Base-by-base conservation (phyloP, 1,139 yeast species). In the Blastobotrys illinoisensis region DNA sequence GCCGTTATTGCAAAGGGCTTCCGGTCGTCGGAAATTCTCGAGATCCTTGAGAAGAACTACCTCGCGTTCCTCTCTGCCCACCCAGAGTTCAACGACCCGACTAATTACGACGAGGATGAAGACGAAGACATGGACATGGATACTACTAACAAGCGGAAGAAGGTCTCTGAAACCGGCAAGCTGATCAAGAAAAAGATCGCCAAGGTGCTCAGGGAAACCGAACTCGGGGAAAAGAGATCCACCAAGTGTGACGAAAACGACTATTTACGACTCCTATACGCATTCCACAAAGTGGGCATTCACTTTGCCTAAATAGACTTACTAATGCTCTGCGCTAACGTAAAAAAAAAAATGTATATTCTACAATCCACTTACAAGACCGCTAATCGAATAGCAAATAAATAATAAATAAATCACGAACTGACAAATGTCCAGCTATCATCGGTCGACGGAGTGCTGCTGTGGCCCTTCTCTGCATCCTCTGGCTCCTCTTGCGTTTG, bases 231-330 rank as follows among this genome's bases (percentile, higher is more conserved):
- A 49, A 83, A 86, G 71, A 86, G 99, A 76, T 86, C 98, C 5
- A 88, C 96, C 46, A 93, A 93, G 70, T 81, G 95, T 73, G 98
- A 91, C 68, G 97, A 93, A 73, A 88, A 93, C 26, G 99, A 93
- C 69, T 93, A 93, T 72, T 77, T 93, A 66, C 87, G 84, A 66
- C 75, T 93, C 54, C 75, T 93, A 57, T 90, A 86, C 66, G 98
- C 96, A 7, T 93, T 95, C 78, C 97, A 95, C 73, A 95, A 91
- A 72, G 97, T 88, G 51, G 98, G 99, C 52, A 88, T 93, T 59
- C 98, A 93, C 71, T 93, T 93, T 75, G 97, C 98, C 58, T 91
- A 75, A 58, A 50, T 14, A 48, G 20, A 28, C 28, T 13, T 32
- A 18, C 19, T n/a, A n/a, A n/a, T n/a, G n/a, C n/a, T n/a, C n/a